Evolutionary conservation across 805 yeast genomes (phyloP), one percentile per base, ranked within the genome.

Genomic region (Komagataella phaffii): DNA sequence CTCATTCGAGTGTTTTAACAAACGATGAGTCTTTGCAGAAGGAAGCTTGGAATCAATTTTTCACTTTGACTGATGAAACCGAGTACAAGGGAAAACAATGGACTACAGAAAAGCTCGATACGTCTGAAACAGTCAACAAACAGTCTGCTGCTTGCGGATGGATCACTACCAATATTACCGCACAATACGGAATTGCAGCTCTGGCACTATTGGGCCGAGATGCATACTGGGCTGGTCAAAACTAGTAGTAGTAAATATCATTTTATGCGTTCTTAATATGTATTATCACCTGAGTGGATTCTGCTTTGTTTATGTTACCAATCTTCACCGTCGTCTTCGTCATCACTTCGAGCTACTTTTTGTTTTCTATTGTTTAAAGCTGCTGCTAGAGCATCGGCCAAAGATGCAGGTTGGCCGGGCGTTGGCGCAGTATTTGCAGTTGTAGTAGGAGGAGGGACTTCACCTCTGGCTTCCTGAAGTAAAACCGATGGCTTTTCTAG

Each of bases 301-400:
- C 6, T 10, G 40, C 40, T 30, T 8, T 10, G 40, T 10, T 30
- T 30, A 30, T 30, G 40, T 14, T 30, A 30, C 40, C 40, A 30
- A 30, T 30, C 40, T 30, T 30, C 40, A 30, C 40, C 83, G 54
- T 85, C 90, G 56, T 85, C 93, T 58, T 86, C 95, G 54, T 85
- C 93, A 56, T 88, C 96, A 57, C 88, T 81, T 17, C 74, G 79
- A 1, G 86, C 76, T 6, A 91, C 95, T 64, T 88, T 88, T 18
- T 77, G 80, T 67, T 91, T 91, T 61, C 97, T 77, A 52, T 80
- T 78, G 59, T 75, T 85, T 57, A 91, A 74, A 3, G 97, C 98
- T 17, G 86, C 86, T 7, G 95, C 88, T 50, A 89, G 69, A 0
- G 96, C 96, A 64, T 87, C 95, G 1, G 96, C 96, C 53, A 89